A percentile compares a stretch with the other conserved stretches of the same genome.
These are phyloP conservation scores for Calvatia gigantea DNA, from an alignment of 768 basidiomycete species.

Conservation along the genomic window DNA sequence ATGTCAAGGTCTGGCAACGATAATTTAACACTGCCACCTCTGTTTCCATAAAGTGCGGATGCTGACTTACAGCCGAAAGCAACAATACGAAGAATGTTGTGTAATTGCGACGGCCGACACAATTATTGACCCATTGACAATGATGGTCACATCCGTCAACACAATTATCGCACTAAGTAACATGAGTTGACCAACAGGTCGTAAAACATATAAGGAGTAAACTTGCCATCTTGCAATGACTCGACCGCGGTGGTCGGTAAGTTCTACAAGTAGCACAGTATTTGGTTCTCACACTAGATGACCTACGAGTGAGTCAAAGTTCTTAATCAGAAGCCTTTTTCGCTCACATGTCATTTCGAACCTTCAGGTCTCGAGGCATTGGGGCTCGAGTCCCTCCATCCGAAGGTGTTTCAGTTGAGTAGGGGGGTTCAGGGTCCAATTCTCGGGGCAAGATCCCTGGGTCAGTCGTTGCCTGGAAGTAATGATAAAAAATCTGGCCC, in stretches of 20 bases:
- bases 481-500: conserved; percentile 6
- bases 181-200: neutral
- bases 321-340: neutral
- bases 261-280: conserved; percentile 92
- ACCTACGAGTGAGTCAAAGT: neutral
- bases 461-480: conserved; percentile 65
- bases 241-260: conserved; percentile 91
- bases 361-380: conserved; percentile 76
- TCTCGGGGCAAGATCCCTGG: conserved; percentile 89
- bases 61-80: conserved; percentile 60
- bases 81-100: conserved; percentile 88
- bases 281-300: conserved; percentile 77
- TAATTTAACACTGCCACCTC: no score
- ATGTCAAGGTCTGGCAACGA: conserved; percentile 50
- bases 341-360: conserved; percentile 73
- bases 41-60: no score
- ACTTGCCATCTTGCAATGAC: conserved; percentile 91
- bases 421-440: conserved; percentile 83
- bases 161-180: conserved; percentile 86
- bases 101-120: conserved; percentile 93
- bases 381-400: conserved; percentile 63
- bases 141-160: conserved; percentile 95
- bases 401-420: conserved; percentile 56
- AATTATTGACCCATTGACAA: conserved; percentile 92
- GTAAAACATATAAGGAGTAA: conserved; percentile 5